These are phyloP conservation scores for Chara braunii DNA, from an alignment of 139 green algal species.

Conservation along the genomic window DNA sequence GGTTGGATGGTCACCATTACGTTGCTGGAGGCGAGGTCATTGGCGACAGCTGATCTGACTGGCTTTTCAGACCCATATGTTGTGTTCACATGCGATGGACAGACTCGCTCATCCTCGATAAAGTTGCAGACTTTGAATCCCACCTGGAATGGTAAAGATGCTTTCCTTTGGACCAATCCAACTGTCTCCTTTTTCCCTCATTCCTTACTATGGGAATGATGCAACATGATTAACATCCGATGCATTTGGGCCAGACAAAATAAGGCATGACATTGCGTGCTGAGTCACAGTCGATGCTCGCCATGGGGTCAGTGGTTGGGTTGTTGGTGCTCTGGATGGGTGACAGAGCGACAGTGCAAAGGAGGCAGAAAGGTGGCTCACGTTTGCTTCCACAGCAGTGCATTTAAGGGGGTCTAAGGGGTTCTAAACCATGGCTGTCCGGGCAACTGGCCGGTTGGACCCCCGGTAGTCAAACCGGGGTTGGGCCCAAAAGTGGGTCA, in stretches of 20 bases:
- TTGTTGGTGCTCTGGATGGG: no score
- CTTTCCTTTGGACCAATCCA: neutral
- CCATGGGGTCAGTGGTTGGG: no score
- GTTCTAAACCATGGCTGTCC: no score
- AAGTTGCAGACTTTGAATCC: constrained; percentile 35
- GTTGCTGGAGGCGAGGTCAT: constrained; percentile 14
- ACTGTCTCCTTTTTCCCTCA: neutral
- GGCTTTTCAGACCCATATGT: constrained; percentile 27
- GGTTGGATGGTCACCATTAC: constrained; percentile 34
- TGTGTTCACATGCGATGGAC: constrained; percentile 28
- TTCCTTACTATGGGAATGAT: neutral
- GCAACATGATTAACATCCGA: neutral
- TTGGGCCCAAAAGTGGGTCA: no score
- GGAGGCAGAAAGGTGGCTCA: no score
- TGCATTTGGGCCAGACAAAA: neutral
- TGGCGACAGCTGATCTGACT: constrained; percentile 2
- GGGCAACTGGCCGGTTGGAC: no score
- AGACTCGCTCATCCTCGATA: constrained; percentile 24
- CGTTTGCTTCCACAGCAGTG: no score
- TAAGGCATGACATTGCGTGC: no score
- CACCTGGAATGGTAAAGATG: constrained; percentile 30
- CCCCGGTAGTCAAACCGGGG: no score
- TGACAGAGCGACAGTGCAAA: no score
- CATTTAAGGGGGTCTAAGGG: no score
- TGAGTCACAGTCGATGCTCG: no score